Evolutionary conservation across 1,284 basidiomycete species (phyloP).

Genomic region (Malassezia equina): DNA sequence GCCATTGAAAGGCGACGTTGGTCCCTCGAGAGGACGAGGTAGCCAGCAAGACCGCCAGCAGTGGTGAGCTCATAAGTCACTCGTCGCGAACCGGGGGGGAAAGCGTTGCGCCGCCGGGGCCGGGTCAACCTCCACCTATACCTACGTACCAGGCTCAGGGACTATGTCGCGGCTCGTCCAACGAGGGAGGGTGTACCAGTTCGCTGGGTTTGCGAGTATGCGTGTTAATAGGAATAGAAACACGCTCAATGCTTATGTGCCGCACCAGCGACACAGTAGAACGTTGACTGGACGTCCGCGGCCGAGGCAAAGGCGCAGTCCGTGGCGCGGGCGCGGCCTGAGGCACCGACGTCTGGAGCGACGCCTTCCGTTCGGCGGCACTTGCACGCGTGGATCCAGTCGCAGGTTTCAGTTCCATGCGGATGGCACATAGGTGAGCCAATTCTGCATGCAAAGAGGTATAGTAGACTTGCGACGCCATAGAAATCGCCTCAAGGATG

Average conservation of each 20-base stretch:
- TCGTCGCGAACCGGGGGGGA: background rate
- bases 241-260: constrained; percentile 1
- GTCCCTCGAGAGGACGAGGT: constrained; percentile 36
- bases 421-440: constrained; percentile 19
- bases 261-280: background rate
- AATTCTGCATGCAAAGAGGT: constrained; percentile 36
- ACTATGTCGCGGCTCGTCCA: too few relatives aligned
- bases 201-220: background rate
- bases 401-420: background rate
- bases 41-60: constrained; percentile 42
- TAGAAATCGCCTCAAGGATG: constrained; percentile 23
- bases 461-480: constrained; percentile 35
- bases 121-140: background rate
- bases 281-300: background rate
- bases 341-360: too few relatives aligned
- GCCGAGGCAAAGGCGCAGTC: background rate
- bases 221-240: background rate
- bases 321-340: background rate
- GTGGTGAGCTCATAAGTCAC: constrained; percentile 11
- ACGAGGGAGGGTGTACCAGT: too few relatives aligned
- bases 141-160: too few relatives aligned
- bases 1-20: constrained; percentile 42
- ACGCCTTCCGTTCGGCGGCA: too few relatives aligned
- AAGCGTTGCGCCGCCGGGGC: background rate
- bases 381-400: too few relatives aligned